Conservation (phyloP, 169 alveolate species). For the Sarcocystis neurona region DNA sequence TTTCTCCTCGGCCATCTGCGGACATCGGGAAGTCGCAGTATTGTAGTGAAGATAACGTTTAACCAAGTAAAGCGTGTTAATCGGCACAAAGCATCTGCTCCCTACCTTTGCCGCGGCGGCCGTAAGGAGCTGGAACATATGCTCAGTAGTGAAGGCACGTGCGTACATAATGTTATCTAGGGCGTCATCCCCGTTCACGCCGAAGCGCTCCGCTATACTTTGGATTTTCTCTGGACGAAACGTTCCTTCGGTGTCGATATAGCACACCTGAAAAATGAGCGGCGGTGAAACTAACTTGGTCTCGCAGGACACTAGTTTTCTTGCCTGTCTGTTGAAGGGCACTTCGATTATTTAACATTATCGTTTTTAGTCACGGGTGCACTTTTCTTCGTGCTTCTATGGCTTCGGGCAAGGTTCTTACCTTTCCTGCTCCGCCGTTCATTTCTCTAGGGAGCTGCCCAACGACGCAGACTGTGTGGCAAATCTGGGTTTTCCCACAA, state of each 20-base stretch:
- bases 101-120: conserved; percentile 63
- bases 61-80: too few species aligned
- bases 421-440: conserved; percentile 93
- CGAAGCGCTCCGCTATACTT: conserved; percentile 96
- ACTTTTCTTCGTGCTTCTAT: background rate
- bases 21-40: too few species aligned
- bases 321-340: too few species aligned
- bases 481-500: conserved; percentile 97
- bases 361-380: too few species aligned
- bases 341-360: too few species aligned
- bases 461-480: conserved; percentile 94
- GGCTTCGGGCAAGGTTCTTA: conserved; percentile 38
- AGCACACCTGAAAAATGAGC: conserved; percentile 81
- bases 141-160: conserved; percentile 57
- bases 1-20: conserved; percentile 54
- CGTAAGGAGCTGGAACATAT: conserved; percentile 56
- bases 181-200: conserved; percentile 87
- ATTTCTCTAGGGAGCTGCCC: conserved; percentile 93
- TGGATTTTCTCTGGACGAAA: conserved; percentile 98
- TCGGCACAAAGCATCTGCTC: conserved; percentile 10
- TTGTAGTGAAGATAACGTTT: too few species aligned
- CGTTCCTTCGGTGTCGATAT: conserved; percentile 99
- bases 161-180: conserved; percentile 96
- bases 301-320: too few species aligned
- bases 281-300: too few species aligned